These are phyloP conservation scores for Yamadazyma philogaea DNA, from an alignment of 805 yeast genomes.

Conservation along the genomic window DNA sequence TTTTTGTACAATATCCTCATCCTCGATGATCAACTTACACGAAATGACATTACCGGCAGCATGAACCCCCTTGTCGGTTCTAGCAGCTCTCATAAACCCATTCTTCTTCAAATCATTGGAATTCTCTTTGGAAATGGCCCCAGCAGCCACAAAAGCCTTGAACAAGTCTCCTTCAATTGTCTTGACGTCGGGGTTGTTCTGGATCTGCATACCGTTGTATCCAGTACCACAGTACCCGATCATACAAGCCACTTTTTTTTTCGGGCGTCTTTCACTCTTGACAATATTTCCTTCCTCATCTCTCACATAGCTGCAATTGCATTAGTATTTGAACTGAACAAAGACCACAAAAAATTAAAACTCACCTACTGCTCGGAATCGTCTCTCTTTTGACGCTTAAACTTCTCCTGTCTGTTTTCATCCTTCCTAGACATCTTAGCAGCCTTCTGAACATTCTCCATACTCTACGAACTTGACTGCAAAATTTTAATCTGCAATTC, in stretches of 20 bases:
- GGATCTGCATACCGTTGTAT: constrained; percentile 91
- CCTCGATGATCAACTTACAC: constrained; percentile 79
- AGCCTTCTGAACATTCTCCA: constrained; percentile 3
- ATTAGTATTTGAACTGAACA: constrained; percentile 30
- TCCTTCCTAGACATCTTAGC: constrained; percentile 4
- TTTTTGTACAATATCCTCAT: constrained; percentile 65
- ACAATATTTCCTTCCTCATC: constrained; percentile 65
- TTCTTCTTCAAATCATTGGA: constrained; percentile 84
- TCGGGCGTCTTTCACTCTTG: constrained; percentile 66
- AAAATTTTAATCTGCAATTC: constrained; percentile 4
- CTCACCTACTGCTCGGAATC: constrained; percentile 54
- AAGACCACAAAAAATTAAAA: constrained; percentile 16
- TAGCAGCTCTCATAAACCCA: constrained; percentile 82
- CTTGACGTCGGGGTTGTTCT: constrained; percentile 71
- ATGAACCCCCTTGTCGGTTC: constrained; percentile 95
- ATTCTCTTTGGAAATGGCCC: constrained; percentile 84
- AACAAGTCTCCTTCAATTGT: constrained; percentile 91
- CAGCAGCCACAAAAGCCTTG: constrained; percentile 78
- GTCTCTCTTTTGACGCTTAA: constrained; percentile 18
- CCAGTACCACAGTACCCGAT: constrained; percentile 96
- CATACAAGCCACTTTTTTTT: constrained; percentile 84
- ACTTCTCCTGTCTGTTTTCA: constrained; percentile 13
- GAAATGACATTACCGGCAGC: constrained; percentile 94
- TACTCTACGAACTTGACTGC: background rate
- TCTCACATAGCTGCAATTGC: constrained; percentile 9